phyloP scores from a whole-genome alignment of 768 basidiomycete species.

The Leccinum truebloodii region DNA sequence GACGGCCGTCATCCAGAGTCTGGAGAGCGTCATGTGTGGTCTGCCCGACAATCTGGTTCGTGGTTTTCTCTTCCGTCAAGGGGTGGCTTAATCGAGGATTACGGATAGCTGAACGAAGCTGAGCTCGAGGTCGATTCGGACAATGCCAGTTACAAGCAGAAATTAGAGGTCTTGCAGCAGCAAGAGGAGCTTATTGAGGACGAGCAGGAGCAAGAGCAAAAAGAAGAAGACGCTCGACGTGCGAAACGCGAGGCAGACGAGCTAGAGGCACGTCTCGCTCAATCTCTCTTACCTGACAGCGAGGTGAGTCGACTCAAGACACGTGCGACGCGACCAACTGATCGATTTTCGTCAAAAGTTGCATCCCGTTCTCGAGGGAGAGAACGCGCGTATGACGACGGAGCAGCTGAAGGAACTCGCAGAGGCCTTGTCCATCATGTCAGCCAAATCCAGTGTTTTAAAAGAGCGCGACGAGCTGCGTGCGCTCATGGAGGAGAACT shows the following conservation, averaged over 20 bases:
- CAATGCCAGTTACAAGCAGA: constrained; percentile 95
- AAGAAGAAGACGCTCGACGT: constrained; percentile 89
- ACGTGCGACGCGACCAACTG: background rate
- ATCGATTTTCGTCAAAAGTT: constrained; percentile 42
- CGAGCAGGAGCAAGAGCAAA: constrained; percentile 96
- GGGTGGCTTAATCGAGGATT: background rate
- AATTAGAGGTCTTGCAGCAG: constrained; percentile 95
- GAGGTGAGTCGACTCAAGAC: constrained; percentile 53
- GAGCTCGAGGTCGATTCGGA: constrained; percentile 96
- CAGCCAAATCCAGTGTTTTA: constrained; percentile 91
- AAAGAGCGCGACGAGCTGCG: constrained; percentile 94
- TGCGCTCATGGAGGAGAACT: constrained; percentile 90
- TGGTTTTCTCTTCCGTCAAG: constrained; percentile 8
- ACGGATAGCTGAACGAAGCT: constrained; percentile 85
- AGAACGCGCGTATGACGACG: constrained; percentile 93
- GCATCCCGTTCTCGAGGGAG: constrained; percentile 57
- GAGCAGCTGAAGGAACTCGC: constrained; percentile 94
- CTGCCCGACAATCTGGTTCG: constrained; percentile 92
- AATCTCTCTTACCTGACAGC: constrained; percentile 83
- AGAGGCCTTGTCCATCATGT: constrained; percentile 87
- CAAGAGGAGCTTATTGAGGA: constrained; percentile 99
- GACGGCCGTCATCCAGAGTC: constrained; percentile 70
- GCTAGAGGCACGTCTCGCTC: constrained; percentile 73
- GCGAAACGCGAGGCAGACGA: constrained; percentile 81
- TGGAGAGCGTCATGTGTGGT: constrained; percentile 90